Base-by-base conservation (phyloP, 1,284 basidiomycete genomes). In the Leucoagaricus sp. region DNA sequence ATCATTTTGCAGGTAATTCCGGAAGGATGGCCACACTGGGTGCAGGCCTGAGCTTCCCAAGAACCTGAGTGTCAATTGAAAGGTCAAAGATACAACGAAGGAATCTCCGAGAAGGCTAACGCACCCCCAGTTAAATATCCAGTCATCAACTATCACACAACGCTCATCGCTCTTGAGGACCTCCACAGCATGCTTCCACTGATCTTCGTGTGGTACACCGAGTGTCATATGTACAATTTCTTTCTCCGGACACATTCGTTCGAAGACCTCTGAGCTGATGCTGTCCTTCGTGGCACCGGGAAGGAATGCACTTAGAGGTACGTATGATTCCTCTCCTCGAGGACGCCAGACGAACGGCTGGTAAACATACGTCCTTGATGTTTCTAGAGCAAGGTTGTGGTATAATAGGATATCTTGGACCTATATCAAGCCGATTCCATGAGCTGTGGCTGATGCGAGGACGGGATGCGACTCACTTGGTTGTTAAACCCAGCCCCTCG, bases 401-500 rank as follows among this genome's bases (percentile, higher is more conserved):
- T 70, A 77, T 29, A 78, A 53, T 4, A 78, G 62, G 33, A 78
- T 73, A 62, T 79, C 77, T 62, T 77, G 76, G 21, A 72, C 73
- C 76, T 79, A 29, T 6, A 26, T 44, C 17, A 58, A 41, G 3
- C n/a, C n/a, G 52, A 31, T 17, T 23, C 12, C 47, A 10, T 40
- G 28, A n/a, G n/a, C n/a, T n/a, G n/a, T n/a, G n/a, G n/a, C n/a
- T n/a, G n/a, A n/a, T 29, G n/a, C n/a, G 19, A 26, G 47, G 12
- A 23, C 33, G 38, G 33, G 42, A 31, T 12, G 9, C 25, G 65
- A 10, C 49, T 26, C 29, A 72, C 77, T 64, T 79, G 76, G 54
- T 77, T 79, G 51, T 77, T 78, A 57, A 79, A 79, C 1, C 76
- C 77, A 45, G 75, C 75, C 8, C 76, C 77, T 48, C 75, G 73